phyloP scores from a whole-genome alignment of 2,329 filamentous ascomycete species.

The Nakataea oryzae region DNA sequence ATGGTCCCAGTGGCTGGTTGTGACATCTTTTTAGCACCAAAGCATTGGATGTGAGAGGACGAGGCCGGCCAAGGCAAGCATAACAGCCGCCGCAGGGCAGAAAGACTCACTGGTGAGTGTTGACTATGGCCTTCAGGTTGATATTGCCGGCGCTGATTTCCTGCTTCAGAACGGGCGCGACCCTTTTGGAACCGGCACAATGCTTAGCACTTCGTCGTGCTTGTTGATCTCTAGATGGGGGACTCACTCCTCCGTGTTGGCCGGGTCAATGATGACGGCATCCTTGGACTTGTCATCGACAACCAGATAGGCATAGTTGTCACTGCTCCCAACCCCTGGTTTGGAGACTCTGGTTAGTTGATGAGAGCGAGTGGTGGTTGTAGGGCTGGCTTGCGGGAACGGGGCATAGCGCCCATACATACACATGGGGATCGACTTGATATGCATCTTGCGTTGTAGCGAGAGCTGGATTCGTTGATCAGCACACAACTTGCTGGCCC shows the following conservation, averaged over 20 bases:
- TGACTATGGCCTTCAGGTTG: constrained; percentile 81
- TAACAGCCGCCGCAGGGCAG: too few relatives aligned
- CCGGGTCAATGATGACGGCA: constrained; percentile 70
- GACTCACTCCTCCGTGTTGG: constrained; percentile 64
- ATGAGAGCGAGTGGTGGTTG: not conserved
- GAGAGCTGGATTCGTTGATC: constrained; percentile 18
- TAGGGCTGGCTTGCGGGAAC: not conserved
- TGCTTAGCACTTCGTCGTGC: too few relatives aligned
- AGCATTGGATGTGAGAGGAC: not conserved
- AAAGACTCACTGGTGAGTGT: constrained; percentile 87
- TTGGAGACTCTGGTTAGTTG: not conserved
- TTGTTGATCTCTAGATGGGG: not conserved
- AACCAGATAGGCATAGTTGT: constrained; percentile 82
- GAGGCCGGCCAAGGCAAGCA: not conserved
- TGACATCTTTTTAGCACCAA: not conserved
- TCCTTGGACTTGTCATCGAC: constrained; percentile 70
- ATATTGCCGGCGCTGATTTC: constrained; percentile 62
- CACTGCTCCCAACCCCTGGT: constrained; percentile 62
- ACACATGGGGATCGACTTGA: constrained; percentile 86
- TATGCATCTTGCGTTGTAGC: constrained; percentile 58
- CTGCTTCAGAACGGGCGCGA: constrained; percentile 58
- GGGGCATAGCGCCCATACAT: constrained; percentile 23
- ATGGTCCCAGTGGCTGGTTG: constrained; percentile 76
- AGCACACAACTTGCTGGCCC: not conserved
- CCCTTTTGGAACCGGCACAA: constrained; percentile 25